Evolutionary conservation across 2,329 filamentous ascomycete species (phyloP).

Genomic region (Myriosclerotinia scirpicola): DNA sequence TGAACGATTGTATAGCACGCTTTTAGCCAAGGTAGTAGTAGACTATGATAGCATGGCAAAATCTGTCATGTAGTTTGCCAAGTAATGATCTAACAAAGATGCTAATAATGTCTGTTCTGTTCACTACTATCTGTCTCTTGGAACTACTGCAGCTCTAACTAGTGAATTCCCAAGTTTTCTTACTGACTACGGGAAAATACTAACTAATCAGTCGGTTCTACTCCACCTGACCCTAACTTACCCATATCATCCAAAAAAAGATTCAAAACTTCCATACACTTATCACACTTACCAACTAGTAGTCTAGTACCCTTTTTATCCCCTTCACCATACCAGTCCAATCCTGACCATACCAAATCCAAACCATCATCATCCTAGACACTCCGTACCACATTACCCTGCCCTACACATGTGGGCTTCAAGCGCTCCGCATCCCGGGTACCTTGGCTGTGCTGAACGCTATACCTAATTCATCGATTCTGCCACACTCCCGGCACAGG

Average conservation of each 20-base stretch:
- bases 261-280: not conserved
- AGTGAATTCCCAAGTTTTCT: not conserved
- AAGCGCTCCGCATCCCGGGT: constrained; percentile 25
- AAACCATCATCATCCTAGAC: constrained; percentile 22
- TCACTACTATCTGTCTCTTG: not conserved
- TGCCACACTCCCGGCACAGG: constrained; percentile 22
- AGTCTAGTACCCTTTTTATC: not conserved
- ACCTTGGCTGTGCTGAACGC: constrained; percentile 28
- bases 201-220: constrained; percentile 1
- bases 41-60: not conserved
- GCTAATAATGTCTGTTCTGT: not conserved
- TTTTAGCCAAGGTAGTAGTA: not conserved
- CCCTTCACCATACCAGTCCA: constrained; percentile 10
- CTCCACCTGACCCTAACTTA: constrained; percentile 11
- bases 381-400: constrained; percentile 20
- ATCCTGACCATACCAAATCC: constrained; percentile 20
- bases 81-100: constrained; percentile 5
- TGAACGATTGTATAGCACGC: not conserved
- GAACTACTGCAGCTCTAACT: not conserved
- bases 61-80: constrained; percentile 10
- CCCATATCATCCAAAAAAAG: constrained; percentile 1
- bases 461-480: constrained; percentile 25
- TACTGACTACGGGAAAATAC: not conserved
- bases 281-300: constrained; percentile 3
- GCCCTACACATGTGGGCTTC: constrained; percentile 23